These are phyloP conservation scores for Lentinula boryana DNA, from an alignment of 768 basidiomycete species.

Conservation along the genomic window DNA sequence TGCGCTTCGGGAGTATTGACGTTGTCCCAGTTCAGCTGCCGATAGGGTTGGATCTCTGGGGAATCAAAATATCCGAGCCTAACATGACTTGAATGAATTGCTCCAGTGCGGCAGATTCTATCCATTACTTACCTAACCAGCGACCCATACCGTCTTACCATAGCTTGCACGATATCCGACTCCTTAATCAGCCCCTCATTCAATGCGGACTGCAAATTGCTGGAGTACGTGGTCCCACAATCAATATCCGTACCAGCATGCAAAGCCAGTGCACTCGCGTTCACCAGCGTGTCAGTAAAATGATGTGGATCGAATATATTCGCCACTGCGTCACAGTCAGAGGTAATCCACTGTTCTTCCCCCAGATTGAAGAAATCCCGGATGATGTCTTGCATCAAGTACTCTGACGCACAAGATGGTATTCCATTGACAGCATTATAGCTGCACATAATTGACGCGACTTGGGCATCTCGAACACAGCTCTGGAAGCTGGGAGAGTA, in stretches of 20 bases:
- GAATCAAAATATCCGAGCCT: conserved; percentile 58
- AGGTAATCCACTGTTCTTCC: conserved; percentile 48
- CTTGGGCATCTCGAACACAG: conserved; percentile 57
- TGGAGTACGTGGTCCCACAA: conserved; percentile 43
- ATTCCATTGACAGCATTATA: conserved; percentile 60
- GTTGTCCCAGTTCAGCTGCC: conserved; percentile 41
- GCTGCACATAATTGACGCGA: conserved; percentile 56
- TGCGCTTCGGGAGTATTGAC: conserved; percentile 43
- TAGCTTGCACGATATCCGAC: conserved; percentile 33
- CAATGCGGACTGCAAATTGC: conserved; percentile 40
- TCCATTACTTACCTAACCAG: conserved; percentile 39
- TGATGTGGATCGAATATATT: conserved; percentile 48
- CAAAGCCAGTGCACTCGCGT: conserved; percentile 44
- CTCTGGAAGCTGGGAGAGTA: conserved; percentile 52
- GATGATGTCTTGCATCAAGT: conserved; percentile 44
- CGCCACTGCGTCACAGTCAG: conserved; percentile 50
- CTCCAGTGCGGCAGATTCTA: not conserved
- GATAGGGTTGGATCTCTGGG: conserved; percentile 40
- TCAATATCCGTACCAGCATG: conserved; percentile 52
- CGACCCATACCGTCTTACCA: conserved; percentile 44
- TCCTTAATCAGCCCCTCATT: conserved; percentile 41
- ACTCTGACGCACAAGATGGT: conserved; percentile 48
- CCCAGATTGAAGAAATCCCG: conserved; percentile 48
- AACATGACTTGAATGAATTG: not conserved
- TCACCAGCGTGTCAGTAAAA: conserved; percentile 34